These are phyloP conservation scores for Ganoderma meredithae DNA, from an alignment of 1,284 basidiomycete genomes.

Conservation along the genomic window DNA sequence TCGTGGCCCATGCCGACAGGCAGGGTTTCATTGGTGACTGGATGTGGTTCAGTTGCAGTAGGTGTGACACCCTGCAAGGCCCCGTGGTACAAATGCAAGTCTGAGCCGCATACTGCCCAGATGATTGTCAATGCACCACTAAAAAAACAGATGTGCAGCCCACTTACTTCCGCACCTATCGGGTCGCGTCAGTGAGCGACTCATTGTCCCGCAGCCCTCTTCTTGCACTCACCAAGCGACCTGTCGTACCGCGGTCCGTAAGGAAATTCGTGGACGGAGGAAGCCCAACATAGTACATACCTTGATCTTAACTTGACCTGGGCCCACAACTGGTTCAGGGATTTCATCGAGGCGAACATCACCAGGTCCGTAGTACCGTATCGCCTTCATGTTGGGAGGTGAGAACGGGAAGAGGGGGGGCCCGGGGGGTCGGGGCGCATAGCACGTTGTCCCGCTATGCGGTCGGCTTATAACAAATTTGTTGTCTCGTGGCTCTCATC, in stretches of 20 bases:
- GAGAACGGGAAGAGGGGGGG: too few relatives aligned
- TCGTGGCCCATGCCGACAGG: slow-evolving; percentile 44
- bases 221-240: slow-evolving; percentile 24
- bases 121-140: background rate
- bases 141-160: too few relatives aligned
- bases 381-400: slow-evolving; percentile 40
- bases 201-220: background rate
- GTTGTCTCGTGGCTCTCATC: too few relatives aligned
- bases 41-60: slow-evolving; percentile 34
- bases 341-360: slow-evolving; percentile 44
- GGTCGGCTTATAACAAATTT: background rate
- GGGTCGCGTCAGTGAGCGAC: too few relatives aligned
- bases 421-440: too few relatives aligned
- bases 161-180: slow-evolving; percentile 24
- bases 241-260: slow-evolving; percentile 8
- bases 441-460: background rate
- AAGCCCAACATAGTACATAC: slow-evolving; percentile 27
- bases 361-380: slow-evolving; percentile 42
- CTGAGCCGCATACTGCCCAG: slow-evolving; percentile 35
- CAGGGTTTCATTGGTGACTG: slow-evolving; percentile 39
- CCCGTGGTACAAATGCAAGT: slow-evolving; percentile 40
- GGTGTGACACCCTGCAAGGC: slow-evolving; percentile 31
- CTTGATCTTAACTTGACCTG: slow-evolving; percentile 42
- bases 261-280: background rate
- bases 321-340: slow-evolving; percentile 34